These are phyloP conservation scores for Diplodia seriata DNA, from an alignment of 2,329 filamentous ascomycete species.

Conservation along the genomic window DNA sequence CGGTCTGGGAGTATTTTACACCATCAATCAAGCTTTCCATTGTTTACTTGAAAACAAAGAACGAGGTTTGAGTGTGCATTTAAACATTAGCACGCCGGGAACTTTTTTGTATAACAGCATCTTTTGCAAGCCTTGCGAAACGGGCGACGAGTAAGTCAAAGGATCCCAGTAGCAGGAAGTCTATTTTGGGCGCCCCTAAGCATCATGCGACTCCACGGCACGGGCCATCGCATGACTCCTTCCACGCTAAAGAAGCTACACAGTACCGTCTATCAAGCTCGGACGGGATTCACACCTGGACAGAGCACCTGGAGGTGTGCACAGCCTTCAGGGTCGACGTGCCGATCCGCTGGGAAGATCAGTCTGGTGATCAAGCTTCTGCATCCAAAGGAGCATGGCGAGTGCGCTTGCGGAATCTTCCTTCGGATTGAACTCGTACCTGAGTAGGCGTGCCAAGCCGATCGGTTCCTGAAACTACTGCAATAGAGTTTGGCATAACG, in stretches of 20 bases:
- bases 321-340: neutral
- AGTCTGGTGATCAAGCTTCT: neutral
- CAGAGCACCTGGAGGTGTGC: slow-evolving; percentile 7
- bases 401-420: slow-evolving; percentile 1
- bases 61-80: no score
- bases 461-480: slow-evolving; percentile 18
- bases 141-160: neutral
- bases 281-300: neutral
- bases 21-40: neutral
- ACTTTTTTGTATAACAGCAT: neutral
- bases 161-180: neutral
- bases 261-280: neutral
- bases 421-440: neutral
- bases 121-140: neutral
- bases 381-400: neutral
- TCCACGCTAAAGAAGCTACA: slow-evolving; percentile 1
- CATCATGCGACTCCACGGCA: neutral
- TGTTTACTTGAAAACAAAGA: no score
- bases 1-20: neutral
- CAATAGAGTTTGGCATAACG: slow-evolving; percentile 14
- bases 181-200: neutral
- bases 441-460: neutral
- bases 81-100: no score
- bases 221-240: neutral
- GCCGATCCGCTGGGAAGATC: slow-evolving; percentile 12